phyloP scores from a whole-genome alignment of 2,329 filamentous ascomycete species.

The Atkinsonella hypoxylon region DNA sequence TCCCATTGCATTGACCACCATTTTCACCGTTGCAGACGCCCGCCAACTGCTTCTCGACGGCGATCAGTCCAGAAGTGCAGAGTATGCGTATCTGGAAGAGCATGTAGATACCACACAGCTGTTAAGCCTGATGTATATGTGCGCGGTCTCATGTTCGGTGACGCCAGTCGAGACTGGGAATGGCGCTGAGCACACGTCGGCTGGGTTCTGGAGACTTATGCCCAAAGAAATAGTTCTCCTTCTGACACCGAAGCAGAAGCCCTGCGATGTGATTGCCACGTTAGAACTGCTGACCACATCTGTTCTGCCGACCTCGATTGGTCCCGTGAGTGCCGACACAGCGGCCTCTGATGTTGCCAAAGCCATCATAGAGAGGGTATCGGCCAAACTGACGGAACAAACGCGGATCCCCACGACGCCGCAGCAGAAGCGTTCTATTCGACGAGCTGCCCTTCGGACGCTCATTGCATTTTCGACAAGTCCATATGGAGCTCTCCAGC shows the following conservation, averaged over 20 bases:
- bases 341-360: constrained; percentile 31
- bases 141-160: constrained; percentile 47
- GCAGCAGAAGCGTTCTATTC: constrained; percentile 29
- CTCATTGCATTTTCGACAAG: constrained; percentile 49
- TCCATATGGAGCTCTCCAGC: constrained; percentile 49
- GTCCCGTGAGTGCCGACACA: constrained; percentile 42
- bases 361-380: constrained; percentile 49
- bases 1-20: constrained; percentile 44
- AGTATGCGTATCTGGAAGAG: constrained; percentile 27
- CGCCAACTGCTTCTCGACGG: constrained; percentile 39
- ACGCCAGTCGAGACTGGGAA: constrained; percentile 19
- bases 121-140: constrained; percentile 52
- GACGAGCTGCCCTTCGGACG: constrained; percentile 37
- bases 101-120: constrained; percentile 52
- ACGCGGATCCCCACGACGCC: constrained; percentile 27
- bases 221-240: constrained; percentile 55
- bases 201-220: constrained; percentile 55
- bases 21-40: constrained; percentile 45
- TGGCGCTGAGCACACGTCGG: constrained; percentile 18
- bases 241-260: constrained; percentile 53
- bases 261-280: constrained; percentile 50
- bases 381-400: constrained; percentile 47
- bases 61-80: constrained; percentile 31
- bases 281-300: constrained; percentile 57
- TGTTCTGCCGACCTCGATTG: constrained; percentile 49